A percentile compares a stretch with the other conserved stretches of the same genome.
phyloP scores from a whole-genome alignment of 352 stramenopile species.

The Plasmopara halstedii region DNA sequence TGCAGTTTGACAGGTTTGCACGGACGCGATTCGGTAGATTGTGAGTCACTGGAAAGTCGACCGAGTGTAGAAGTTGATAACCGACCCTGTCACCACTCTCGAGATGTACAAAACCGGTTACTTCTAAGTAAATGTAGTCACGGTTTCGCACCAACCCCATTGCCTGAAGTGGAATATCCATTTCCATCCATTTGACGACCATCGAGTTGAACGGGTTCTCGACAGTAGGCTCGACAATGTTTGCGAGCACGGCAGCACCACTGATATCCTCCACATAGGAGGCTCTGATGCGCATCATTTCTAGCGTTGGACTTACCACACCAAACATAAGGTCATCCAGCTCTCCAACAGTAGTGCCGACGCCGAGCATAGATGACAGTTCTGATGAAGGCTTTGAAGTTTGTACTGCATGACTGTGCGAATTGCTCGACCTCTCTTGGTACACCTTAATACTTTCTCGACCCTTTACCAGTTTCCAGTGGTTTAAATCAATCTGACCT shows the following conservation, averaged over 20 bases:
- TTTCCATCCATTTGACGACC: constrained; percentile 47
- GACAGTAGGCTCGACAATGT: constrained; percentile 25
- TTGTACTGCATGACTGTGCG: too few relatives aligned
- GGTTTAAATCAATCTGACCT: too few relatives aligned
- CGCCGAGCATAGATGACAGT: constrained; percentile 19
- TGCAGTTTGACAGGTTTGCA: constrained; percentile 29
- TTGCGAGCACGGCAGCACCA: constrained; percentile 34
- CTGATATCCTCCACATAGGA: constrained; percentile 41
- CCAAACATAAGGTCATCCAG: constrained; percentile 55
- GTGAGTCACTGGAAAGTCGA: constrained; percentile 27
- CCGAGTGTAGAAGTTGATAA: constrained; percentile 34
- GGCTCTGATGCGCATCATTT: constrained; percentile 42
- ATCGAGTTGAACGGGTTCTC: constrained; percentile 47
- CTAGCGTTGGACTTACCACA: constrained; percentile 35
- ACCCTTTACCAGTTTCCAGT: too few relatives aligned
- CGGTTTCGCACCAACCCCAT: constrained; percentile 25
- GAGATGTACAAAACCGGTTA: constrained; percentile 21
- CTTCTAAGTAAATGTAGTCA: constrained; percentile 49
- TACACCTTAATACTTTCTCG: constrained; percentile 25
- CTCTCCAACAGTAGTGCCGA: constrained; percentile 28
- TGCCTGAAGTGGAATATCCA: constrained; percentile 20
- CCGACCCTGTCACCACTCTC: constrained; percentile 29
- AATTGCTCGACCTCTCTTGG: too few relatives aligned
- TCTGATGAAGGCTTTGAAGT: too few relatives aligned
- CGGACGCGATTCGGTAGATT: constrained; percentile 29